phyloP scores from a whole-genome alignment of 495 filamentous ascomycete genomes.

The Amorphotheca resinae region DNA sequence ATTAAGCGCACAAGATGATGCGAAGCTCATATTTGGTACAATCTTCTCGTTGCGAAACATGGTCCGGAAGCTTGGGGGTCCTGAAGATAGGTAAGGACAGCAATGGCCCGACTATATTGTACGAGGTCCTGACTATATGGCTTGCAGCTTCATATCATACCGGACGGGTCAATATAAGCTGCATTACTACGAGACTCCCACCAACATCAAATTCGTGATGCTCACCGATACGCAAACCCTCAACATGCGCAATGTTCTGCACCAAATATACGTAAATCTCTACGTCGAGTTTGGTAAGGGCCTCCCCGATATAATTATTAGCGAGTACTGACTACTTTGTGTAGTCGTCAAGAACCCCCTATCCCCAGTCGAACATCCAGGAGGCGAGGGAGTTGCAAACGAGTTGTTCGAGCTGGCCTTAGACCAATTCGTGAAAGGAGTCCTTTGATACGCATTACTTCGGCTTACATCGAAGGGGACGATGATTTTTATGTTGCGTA shows the following conservation, averaged over 20 bases:
- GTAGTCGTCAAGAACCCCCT: conserved; percentile 90
- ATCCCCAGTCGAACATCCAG: conserved; percentile 77
- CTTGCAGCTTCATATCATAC: conserved; percentile 68
- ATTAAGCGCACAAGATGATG: conserved; percentile 68
- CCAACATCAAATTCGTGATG: conserved; percentile 92
- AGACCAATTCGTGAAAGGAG: conserved; percentile 62
- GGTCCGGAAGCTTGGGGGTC: conserved; percentile 85
- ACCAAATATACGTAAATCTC: conserved; percentile 97
- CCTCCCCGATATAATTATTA: background rate
- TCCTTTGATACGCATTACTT: conserved; percentile 12
- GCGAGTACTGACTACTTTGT: conserved; percentile 1
- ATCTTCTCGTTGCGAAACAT: conserved; percentile 94
- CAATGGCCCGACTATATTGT: background rate
- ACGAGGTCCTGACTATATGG: background rate
- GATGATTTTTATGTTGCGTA: background rate
- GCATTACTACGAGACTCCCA: conserved; percentile 97
- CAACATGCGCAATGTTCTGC: conserved; percentile 83
- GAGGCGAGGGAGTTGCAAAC: conserved; percentile 79
- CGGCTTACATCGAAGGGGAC: background rate
- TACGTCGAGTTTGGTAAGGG: conserved; percentile 83
- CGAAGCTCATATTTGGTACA: conserved; percentile 93
- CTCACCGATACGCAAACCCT: conserved; percentile 80
- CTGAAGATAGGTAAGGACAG: conserved; percentile 56
- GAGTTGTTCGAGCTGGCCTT: conserved; percentile 88
- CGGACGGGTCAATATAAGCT: conserved; percentile 92